Conservation (phyloP, 768 basidiomycete genomes). For the Boletus sp. region DNA sequence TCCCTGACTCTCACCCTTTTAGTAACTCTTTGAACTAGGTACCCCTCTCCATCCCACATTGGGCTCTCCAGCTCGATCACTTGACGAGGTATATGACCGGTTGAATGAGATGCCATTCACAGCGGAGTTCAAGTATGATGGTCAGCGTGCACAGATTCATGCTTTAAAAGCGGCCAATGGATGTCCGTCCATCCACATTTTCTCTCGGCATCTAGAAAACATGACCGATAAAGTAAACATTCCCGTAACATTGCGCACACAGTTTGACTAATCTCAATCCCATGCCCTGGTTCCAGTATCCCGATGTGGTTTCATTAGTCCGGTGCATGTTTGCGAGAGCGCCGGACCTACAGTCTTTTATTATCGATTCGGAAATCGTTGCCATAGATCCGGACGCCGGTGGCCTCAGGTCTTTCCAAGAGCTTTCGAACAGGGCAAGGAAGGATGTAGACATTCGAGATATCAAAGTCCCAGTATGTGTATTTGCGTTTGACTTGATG, state of each 20-base stretch:
- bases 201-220: constrained; percentile 87
- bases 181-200: constrained; percentile 52
- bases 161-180: constrained; percentile 33
- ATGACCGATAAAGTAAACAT: constrained; percentile 78
- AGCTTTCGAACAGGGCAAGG: constrained; percentile 77
- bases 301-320: constrained; percentile 68
- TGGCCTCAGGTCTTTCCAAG: constrained; percentile 76
- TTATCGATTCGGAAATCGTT: constrained; percentile 85
- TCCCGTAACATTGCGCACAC: background rate
- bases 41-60: constrained; percentile 84
- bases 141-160: constrained; percentile 82
- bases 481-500: constrained; percentile 90
- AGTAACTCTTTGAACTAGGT: constrained; percentile 39
- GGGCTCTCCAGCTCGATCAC: constrained; percentile 80
- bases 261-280: constrained; percentile 12
- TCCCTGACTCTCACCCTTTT: constrained; percentile 7
- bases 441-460: constrained; percentile 77
- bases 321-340: constrained; percentile 44
- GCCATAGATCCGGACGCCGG: constrained; percentile 68
- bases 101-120: constrained; percentile 65
- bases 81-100: constrained; percentile 78
- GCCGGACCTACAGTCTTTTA: constrained; percentile 54
- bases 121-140: constrained; percentile 92
- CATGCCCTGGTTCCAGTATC: constrained; percentile 53
- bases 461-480: constrained; percentile 74